phyloP scores from a whole-genome alignment of 768 basidiomycete genomes.

The Rhizopogon rudus region DNA sequence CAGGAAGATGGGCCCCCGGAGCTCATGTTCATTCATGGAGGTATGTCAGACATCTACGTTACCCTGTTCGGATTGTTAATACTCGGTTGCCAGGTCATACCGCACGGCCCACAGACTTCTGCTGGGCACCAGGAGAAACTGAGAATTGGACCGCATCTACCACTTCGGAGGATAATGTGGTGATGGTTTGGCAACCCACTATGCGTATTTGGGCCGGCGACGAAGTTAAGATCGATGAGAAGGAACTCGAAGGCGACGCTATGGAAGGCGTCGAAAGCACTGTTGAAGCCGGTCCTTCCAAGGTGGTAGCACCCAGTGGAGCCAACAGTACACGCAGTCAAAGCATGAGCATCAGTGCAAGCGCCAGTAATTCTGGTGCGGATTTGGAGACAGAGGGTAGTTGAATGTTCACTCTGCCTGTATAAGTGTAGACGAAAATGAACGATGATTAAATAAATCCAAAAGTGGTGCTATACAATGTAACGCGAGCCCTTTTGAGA shows the following conservation, averaged over 20 bases:
- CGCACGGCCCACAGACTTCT: slow-evolving; percentile 87
- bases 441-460: slow-evolving; percentile 6
- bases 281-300: slow-evolving; percentile 19
- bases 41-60: slow-evolving; percentile 34
- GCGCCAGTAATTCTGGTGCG: slow-evolving; percentile 43
- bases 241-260: slow-evolving; percentile 75
- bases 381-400: slow-evolving; percentile 34
- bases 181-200: slow-evolving; percentile 97
- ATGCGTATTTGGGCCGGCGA: slow-evolving; percentile 93
- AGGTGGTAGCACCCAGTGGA: slow-evolving; percentile 22
- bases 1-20: slow-evolving; percentile 98
- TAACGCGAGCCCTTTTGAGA: background rate
- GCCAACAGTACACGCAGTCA: slow-evolving; percentile 44
- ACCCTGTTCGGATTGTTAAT: slow-evolving; percentile 4
- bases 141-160: slow-evolving; percentile 86
- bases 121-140: slow-evolving; percentile 82
- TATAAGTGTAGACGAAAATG: slow-evolving; percentile 5
- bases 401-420: slow-evolving; percentile 8
- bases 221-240: slow-evolving; percentile 76
- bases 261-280: slow-evolving; percentile 70
- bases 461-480: slow-evolving; percentile 2
- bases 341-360: slow-evolving; percentile 59
- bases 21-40: slow-evolving; percentile 93
- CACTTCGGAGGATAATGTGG: slow-evolving; percentile 94
- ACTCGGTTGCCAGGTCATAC: slow-evolving; percentile 65